A percentile compares a stretch with the other conserved stretches of the same genome.
phyloP scores from a whole-genome alignment of 441 rosid genomes.

The Gossypium schwendimanii region DNA sequence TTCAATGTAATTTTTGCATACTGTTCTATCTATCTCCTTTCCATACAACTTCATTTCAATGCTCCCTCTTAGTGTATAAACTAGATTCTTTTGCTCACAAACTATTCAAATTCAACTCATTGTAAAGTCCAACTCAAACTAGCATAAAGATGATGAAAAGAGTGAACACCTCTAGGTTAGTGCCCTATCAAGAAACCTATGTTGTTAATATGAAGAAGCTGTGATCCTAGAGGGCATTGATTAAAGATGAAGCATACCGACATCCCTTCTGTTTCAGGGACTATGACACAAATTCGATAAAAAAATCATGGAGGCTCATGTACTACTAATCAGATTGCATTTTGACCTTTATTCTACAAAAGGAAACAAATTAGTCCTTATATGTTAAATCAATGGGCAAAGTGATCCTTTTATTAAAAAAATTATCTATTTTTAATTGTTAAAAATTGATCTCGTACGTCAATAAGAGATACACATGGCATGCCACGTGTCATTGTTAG shows the following conservation, averaged over 20 bases:
- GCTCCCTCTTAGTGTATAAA: neutral
- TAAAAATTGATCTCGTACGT: no score
- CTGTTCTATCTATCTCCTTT: slow-evolving; percentile 10
- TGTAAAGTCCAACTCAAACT: neutral
- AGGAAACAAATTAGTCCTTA: no score
- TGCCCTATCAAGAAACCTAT: neutral
- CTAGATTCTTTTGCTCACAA: neutral
- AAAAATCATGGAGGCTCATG: no score
- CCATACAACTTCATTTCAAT: neutral
- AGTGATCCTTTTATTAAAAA: no score
- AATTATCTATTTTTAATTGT: no score
- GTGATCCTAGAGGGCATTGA: neutral
- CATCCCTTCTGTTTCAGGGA: neutral
- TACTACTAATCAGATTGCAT: no score
- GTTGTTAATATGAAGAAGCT: neutral
- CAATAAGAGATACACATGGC: no score
- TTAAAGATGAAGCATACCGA: neutral
- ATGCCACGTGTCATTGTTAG: no score
- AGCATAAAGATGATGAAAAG: neutral
- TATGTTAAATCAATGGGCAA: no score
- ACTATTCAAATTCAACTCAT: neutral
- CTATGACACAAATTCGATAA: neutral
- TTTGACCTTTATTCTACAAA: no score
- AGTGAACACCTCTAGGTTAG: neutral
- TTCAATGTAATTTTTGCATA: neutral